phyloP scores from a whole-genome alignment of 208 protist genomes.

The Acanthamoeba divionensis region DNA sequence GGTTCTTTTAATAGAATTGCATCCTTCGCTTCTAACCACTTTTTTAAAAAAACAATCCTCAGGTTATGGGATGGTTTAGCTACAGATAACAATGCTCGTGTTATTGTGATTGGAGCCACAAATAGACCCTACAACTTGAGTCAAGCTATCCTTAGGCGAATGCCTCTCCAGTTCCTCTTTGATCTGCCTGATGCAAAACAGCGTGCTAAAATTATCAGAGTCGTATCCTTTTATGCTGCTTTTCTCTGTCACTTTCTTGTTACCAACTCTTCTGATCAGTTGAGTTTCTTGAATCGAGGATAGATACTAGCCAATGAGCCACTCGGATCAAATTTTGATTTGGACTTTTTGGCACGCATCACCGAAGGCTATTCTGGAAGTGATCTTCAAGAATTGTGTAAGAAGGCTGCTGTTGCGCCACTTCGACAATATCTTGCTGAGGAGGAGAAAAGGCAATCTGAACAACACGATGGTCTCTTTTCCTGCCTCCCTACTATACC shows the following conservation, averaged over 20 bases:
- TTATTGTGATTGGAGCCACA: neutral
- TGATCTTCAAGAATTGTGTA: conserved; percentile 27
- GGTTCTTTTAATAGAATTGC: neutral
- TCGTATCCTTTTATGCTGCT: neutral
- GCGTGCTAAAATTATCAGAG: neutral
- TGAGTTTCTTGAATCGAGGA: too few species aligned
- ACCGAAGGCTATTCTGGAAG: conserved; percentile 17
- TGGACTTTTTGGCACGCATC: neutral
- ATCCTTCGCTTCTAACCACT: neutral
- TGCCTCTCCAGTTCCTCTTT: conserved; percentile 40
- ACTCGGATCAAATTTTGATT: neutral
- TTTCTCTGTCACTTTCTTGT: neutral
- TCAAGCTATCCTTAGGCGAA: neutral
- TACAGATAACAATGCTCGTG: neutral
- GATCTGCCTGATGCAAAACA: neutral
- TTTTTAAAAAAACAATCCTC: neutral
- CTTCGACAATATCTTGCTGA: neutral
- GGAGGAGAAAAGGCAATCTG: neutral
- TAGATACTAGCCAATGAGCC: neutral
- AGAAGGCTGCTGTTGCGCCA: conserved; percentile 15
- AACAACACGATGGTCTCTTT: too few species aligned
- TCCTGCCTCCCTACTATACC: too few species aligned
- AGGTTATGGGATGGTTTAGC: conserved; percentile 10
- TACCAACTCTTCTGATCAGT: neutral
- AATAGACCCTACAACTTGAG: conserved; percentile 2